These are phyloP conservation scores for Lotus japonicus DNA, from an alignment of 306 rosid genomes.

Conservation along the genomic window DNA sequence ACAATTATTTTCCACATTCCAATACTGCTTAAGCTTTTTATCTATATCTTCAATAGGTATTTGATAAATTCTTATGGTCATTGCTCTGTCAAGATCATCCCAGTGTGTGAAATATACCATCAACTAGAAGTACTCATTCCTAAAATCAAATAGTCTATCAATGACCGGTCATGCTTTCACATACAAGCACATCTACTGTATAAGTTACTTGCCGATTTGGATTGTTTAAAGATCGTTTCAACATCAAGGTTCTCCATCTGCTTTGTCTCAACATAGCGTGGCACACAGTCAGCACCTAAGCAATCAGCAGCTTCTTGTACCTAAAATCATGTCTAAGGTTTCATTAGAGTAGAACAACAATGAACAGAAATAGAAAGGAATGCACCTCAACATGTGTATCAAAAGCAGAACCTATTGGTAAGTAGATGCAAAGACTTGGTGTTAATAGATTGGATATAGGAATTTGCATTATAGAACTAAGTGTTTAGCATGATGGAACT, in stretches of 20 bases:
- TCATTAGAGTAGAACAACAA: not conserved
- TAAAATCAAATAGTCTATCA: not conserved
- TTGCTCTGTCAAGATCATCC: constrained; percentile 9
- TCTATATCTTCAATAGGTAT: not conserved
- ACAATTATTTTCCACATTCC: not conserved
- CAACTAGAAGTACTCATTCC: not conserved
- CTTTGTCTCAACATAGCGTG: constrained; percentile 78
- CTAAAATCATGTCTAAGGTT: constrained; percentile 33
- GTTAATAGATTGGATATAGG: not conserved
- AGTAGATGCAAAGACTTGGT: constrained; percentile 8
- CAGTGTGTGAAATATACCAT: not conserved
- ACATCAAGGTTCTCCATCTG: constrained; percentile 52
- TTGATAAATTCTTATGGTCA: not conserved
- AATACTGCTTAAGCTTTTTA: not conserved
- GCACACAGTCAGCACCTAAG: constrained; percentile 89
- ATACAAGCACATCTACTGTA: not conserved
- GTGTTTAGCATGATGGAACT: not conserved
- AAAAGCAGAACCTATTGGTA: not conserved
- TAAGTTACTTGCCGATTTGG: constrained; percentile 49
- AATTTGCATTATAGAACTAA: not conserved
- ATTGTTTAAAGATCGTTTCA: constrained; percentile 40
- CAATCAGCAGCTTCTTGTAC: constrained; percentile 96
- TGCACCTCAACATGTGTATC: not conserved
- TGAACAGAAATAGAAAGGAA: not conserved
- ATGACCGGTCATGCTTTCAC: not conserved